These are phyloP conservation scores for Penicillium sp. DNA, from an alignment of 2,329 filamentous ascomycete genomes.

Conservation along the genomic window DNA sequence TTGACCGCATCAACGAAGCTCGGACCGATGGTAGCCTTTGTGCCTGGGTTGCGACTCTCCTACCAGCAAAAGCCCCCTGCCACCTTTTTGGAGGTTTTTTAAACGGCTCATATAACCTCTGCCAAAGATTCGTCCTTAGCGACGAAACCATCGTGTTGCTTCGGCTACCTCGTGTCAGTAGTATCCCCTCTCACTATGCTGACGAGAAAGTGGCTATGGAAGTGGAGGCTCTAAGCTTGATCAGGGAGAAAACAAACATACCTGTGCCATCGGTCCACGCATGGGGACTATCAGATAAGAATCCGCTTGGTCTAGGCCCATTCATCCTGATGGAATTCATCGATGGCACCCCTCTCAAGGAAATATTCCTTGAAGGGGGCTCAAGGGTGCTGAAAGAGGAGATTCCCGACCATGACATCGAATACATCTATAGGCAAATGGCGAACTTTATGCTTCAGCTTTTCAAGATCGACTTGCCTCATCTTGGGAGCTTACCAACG, in stretches of 20 bases:
- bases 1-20: background rate
- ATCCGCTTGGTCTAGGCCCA: background rate
- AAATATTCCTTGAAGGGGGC: background rate
- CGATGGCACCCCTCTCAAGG: background rate
- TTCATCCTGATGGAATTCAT: constrained; percentile 4
- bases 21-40: background rate
- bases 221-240: background rate
- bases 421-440: background rate
- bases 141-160: background rate
- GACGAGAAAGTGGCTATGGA: background rate
- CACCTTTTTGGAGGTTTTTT: background rate
- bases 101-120: background rate
- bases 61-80: background rate
- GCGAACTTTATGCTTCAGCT: background rate
- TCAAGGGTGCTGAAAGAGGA: background rate
- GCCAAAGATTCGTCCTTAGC: background rate
- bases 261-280: background rate
- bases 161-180: background rate
- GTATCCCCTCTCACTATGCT: background rate
- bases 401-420: background rate
- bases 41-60: background rate
- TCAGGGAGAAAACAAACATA: background rate
- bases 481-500: background rate
- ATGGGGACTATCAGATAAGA: constrained; percentile 1
- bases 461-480: background rate